Conservation (phyloP, 371 early-diverging fungal species). For the Dinochytrium kinnereticum region DNA sequence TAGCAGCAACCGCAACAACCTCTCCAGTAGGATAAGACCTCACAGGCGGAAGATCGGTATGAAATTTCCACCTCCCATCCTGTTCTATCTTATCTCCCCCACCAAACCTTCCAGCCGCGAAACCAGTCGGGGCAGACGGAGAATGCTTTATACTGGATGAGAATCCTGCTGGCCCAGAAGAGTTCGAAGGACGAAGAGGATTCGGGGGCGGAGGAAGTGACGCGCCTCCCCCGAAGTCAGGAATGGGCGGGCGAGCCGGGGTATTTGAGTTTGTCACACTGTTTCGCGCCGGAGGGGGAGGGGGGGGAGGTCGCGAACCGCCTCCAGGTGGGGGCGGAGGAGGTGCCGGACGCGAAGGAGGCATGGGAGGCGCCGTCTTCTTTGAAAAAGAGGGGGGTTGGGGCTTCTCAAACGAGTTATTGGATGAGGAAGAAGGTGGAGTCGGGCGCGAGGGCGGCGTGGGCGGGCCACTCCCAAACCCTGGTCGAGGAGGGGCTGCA, state of each 20-base stretch:
- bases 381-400: constrained; percentile 5
- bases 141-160: neutral
- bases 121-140: neutral
- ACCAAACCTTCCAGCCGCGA: neutral
- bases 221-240: constrained; percentile 3
- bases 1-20: constrained; percentile 7
- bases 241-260: constrained; percentile 1
- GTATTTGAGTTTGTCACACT: neutral
- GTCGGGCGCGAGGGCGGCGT: constrained; percentile 32
- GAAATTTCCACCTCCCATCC: constrained; percentile 44
- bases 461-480: constrained; percentile 12
- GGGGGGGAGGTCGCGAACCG: neutral
- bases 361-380: constrained; percentile 3
- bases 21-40: constrained; percentile 31
- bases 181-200: neutral
- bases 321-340: constrained; percentile 3
- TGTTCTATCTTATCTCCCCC: constrained; percentile 23
- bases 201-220: constrained; percentile 2
- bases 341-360: constrained; percentile 13
- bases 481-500: too few relatives aligned
- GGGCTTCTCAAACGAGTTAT: constrained; percentile 6
- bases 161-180: neutral
- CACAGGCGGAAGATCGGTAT: constrained; percentile 43
- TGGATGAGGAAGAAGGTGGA: constrained; percentile 20
- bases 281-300: constrained; percentile 14